Evolutionary conservation across 495 filamentous ascomycete genomes (phyloP).

Genomic region (Halenospora varia): DNA sequence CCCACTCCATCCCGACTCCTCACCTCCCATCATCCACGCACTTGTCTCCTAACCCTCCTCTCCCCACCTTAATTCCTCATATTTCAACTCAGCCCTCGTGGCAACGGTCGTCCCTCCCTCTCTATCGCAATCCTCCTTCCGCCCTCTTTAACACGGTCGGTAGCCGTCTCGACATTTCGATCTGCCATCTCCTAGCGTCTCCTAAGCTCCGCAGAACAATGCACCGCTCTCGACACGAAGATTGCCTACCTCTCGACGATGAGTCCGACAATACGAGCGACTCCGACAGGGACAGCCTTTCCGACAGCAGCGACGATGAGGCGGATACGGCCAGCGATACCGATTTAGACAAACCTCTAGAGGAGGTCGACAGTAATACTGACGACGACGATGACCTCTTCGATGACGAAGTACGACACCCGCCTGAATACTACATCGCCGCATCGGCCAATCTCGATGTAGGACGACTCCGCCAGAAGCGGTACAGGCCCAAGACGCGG

Average conservation of each 20-base stretch:
- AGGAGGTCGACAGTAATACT: not conserved
- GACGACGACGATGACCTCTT: conserved; percentile 9
- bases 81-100: conserved; percentile 6
- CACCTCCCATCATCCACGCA: conserved; percentile 15
- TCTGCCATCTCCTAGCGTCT: conserved; percentile 8
- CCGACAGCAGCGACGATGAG: conserved; percentile 15
- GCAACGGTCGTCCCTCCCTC: conserved; percentile 6
- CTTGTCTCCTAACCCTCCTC: conserved; percentile 5
- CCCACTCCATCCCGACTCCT: conserved; percentile 12
- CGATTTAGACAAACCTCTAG: conserved; percentile 4
- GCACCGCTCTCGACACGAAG: conserved; percentile 9
- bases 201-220: not conserved
- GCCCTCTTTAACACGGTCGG: conserved; percentile 6
- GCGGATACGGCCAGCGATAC: conserved; percentile 11
- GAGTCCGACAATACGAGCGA: conserved; percentile 14
- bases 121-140: conserved; percentile 4
- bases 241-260: conserved; percentile 10
- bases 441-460: conserved; percentile 7
- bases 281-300: conserved; percentile 11
- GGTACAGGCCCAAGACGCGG: conserved; percentile 9
- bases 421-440: conserved; percentile 11
- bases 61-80: conserved; percentile 11
- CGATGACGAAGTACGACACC: conserved; percentile 14
- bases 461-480: conserved; percentile 11
- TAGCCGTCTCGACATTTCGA: conserved; percentile 1